These are phyloP conservation scores for Xylariaceae sp. DNA, from an alignment of 2,329 filamentous ascomycete genomes.

Conservation along the genomic window DNA sequence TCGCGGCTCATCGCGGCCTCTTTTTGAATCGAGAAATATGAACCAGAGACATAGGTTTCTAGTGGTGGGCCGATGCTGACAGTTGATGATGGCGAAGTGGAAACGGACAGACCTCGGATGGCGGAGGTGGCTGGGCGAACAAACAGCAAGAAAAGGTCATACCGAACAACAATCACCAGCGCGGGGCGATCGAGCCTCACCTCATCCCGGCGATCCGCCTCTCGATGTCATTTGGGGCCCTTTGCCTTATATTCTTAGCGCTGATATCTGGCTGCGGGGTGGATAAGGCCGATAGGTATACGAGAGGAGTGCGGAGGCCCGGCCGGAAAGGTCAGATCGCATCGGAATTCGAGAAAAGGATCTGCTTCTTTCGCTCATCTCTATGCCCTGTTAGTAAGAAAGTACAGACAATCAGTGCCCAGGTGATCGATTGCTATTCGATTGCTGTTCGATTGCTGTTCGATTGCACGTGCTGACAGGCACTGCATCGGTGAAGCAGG, in stretches of 20 bases:
- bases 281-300: background rate
- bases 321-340: no score
- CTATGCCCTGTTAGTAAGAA: no score
- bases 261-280: slow-evolving; percentile 13
- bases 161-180: background rate
- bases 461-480: no score
- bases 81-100: slow-evolving; percentile 18
- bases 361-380: no score
- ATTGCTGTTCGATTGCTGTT: no score
- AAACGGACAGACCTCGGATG: slow-evolving; percentile 23
- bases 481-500: no score
- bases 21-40: background rate
- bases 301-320: no score
- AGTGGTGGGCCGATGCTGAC: background rate
- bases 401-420: no score
- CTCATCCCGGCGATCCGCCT: background rate
- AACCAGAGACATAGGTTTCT: background rate
- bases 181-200: background rate
- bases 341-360: no score
- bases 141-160: slow-evolving; percentile 9
- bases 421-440: no score
- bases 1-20: background rate
- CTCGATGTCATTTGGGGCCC: slow-evolving; percentile 23
- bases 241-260: slow-evolving; percentile 23
- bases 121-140: slow-evolving; percentile 25